phyloP scores from a whole-genome alignment of 768 basidiomycete species.

The Pleurotus sapidus region DNA sequence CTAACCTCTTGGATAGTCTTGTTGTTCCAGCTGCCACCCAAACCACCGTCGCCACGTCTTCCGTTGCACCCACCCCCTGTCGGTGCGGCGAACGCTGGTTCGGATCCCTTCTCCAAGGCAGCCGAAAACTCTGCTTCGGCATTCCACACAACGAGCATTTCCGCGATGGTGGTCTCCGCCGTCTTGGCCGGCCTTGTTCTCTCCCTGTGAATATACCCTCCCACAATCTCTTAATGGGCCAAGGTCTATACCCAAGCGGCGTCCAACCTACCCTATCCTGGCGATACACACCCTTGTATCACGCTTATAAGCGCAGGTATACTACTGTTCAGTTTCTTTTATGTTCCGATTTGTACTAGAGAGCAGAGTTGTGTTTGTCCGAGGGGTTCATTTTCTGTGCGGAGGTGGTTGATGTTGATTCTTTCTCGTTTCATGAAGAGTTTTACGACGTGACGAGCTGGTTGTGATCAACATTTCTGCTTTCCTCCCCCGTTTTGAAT shows the following conservation, averaged over 20 bases:
- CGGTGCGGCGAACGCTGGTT: constrained; percentile 46
- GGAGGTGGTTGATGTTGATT: constrained; percentile 5
- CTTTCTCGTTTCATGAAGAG: constrained; percentile 5
- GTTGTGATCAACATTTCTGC: constrained; percentile 6
- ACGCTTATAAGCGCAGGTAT: not conserved
- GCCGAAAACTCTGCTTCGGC: constrained; percentile 25
- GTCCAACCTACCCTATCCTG: constrained; percentile 7
- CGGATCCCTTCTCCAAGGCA: constrained; percentile 25
- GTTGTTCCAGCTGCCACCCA: constrained; percentile 9
- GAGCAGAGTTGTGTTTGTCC: not conserved
- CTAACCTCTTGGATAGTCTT: constrained; percentile 4
- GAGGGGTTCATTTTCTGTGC: not conserved
- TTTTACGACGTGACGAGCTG: constrained; percentile 6
- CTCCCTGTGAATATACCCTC: constrained; percentile 22
- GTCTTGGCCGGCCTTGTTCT: constrained; percentile 35
- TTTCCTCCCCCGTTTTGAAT: not conserved
- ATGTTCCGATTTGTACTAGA: constrained; percentile 6
- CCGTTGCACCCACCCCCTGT: constrained; percentile 26
- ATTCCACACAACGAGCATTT: constrained; percentile 35
- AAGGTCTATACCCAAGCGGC: constrained; percentile 4
- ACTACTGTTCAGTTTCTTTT: constrained; percentile 1
- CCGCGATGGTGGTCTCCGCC: constrained; percentile 38
- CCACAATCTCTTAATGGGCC: constrained; percentile 1
- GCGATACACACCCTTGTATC: constrained; percentile 6
- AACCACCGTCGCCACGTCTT: constrained; percentile 11